A percentile compares a stretch with the other conserved stretches of the same genome.
Conservation (phyloP, 2,329 filamentous ascomycete genomes). For the Aplosporella prunicola region DNA sequence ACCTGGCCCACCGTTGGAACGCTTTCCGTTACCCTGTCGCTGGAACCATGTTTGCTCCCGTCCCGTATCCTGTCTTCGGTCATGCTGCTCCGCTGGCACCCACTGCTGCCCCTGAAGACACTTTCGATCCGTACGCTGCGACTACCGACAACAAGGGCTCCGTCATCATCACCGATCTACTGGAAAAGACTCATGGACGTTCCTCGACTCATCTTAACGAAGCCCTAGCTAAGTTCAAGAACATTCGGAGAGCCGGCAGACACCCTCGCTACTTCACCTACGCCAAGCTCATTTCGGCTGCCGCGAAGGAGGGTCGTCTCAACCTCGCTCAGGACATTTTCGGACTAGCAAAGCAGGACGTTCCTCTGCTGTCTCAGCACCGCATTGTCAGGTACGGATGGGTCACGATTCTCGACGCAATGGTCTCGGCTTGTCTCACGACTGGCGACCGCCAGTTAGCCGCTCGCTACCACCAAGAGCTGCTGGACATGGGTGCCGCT, state of each 20-base stretch:
- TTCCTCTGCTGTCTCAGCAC: slow-evolving; percentile 77
- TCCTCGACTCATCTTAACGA: slow-evolving; percentile 67
- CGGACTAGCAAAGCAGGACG: slow-evolving; percentile 78
- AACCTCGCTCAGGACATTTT: slow-evolving; percentile 79
- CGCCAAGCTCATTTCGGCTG: slow-evolving; percentile 85
- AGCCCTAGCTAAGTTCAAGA: slow-evolving; percentile 73
- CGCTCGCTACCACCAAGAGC: slow-evolving; percentile 80
- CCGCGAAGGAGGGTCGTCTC: slow-evolving; percentile 74
- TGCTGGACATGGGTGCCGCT: slow-evolving; percentile 80
- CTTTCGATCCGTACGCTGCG: slow-evolving; percentile 81
- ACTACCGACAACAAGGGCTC: slow-evolving; percentile 92
- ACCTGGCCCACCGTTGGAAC: slow-evolving; percentile 48
- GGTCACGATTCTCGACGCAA: slow-evolving; percentile 91
- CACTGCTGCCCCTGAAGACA: slow-evolving; percentile 62
- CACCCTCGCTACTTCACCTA: slow-evolving; percentile 96
- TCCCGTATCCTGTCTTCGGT: slow-evolving; percentile 26
- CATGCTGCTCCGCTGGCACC: slow-evolving; percentile 44
- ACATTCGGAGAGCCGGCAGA: slow-evolving; percentile 84
- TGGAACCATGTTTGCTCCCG: slow-evolving; percentile 26
- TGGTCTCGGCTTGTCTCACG: slow-evolving; percentile 86
- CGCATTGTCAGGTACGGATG: slow-evolving; percentile 86
- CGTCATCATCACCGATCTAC: slow-evolving; percentile 76
- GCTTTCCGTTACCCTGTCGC: slow-evolving; percentile 43
- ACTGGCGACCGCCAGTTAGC: slow-evolving; percentile 72
- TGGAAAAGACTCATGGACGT: slow-evolving; percentile 70